Evolutionary conservation across 768 basidiomycete species (phyloP), one percentile per base, ranked within the genome.

Genomic region (Termitomyces sp.): DNA sequence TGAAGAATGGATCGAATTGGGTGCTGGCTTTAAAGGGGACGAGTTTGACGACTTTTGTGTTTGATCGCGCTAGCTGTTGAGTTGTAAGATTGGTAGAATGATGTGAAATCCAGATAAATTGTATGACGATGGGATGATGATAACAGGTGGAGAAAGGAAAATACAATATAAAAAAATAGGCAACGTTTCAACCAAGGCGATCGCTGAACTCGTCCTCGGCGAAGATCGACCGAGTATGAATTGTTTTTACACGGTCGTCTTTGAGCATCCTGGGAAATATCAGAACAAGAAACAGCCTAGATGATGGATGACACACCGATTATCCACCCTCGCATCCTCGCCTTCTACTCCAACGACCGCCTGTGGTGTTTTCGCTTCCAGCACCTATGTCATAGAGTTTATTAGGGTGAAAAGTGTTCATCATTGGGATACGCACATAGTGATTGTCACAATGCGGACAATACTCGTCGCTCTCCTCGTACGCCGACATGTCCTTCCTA

Each of bases 381-480:
- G 78, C 1, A 98, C 89, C 95, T 98, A 66, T 25, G 4, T 10
- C 14, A 31, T 31, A 4, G 23, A 5, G 5, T 19, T 42, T 9
- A 16, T 25, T 14, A 54, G 52, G 16, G 17, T 21, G n/a, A 27
- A 10, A 10, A 21, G 25, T 14, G 37, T 32, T 23, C 10, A 34
- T 21, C 5, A 38, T 21, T n/a, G 11, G 38, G 8, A 29, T n/a
- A 77, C 90, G 65, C 68, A 96, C 97, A 70, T 95, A 99, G 68
- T 95, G 95, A 69, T 98, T 98, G 73, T 98, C 97, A 68, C 97
- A 98, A 72, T 97, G 90, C 0, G 96, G 97, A 69, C 97, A 98
- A 69, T 87, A 98, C 72, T 99, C 97, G 69, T 98, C 95, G 67
- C 93, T 94, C 70, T 99, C 96, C 65, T 98, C 96, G 66, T 92